Conservation (phyloP, 1,284 basidiomycete genomes). For the Acaromyces ingoldii region DNA sequence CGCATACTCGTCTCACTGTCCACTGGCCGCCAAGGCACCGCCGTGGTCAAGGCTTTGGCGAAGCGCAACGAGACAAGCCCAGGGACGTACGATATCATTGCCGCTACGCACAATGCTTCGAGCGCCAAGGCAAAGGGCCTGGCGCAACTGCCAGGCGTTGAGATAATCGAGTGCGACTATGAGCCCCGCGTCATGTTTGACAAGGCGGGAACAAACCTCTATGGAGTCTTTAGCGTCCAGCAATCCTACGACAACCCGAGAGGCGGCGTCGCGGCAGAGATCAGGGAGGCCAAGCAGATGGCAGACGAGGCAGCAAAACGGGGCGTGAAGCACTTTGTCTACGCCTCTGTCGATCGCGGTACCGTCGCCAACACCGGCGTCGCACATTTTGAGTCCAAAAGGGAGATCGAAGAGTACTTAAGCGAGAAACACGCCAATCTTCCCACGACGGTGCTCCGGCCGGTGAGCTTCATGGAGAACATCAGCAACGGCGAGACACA, state of each 20-base stretch:
- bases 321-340: background rate
- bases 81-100: background rate
- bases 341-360: background rate
- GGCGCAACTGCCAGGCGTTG: background rate
- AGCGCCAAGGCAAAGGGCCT: background rate
- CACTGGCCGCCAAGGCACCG: background rate
- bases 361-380: background rate
- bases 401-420: constrained; percentile 1
- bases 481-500: background rate
- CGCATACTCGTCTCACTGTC: background rate
- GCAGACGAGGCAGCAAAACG: background rate
- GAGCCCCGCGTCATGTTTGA: background rate
- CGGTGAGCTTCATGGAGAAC: constrained; percentile 5
- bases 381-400: constrained; percentile 3
- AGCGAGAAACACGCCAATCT: background rate
- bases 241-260: background rate
- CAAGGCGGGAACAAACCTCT: background rate
- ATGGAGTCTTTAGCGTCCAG: constrained; percentile 5
- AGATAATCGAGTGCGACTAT: background rate
- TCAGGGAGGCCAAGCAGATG: too few relatives aligned
- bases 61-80: background rate
- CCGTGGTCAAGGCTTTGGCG: background rate
- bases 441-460: background rate
- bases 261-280: background rate
- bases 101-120: background rate